Evolutionary conservation across 2,329 filamentous ascomycete species (phyloP), one percentile per base, ranked within the genome.

Genomic region (Cladophialophora carrionii): DNA sequence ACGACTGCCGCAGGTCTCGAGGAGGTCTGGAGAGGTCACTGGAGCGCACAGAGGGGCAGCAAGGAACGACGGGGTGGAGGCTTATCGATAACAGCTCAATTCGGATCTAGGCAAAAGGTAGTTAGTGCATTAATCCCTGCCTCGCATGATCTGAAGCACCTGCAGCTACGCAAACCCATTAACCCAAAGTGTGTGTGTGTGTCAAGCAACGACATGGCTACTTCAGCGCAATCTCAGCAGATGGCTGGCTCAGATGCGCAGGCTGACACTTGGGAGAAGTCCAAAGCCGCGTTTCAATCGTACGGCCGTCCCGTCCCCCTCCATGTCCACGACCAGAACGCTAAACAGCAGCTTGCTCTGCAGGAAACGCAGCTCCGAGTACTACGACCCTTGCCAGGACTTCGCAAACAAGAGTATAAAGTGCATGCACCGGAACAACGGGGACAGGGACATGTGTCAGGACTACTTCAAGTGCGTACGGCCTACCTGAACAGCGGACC

Each of bases 321-420:
- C 14, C 37, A n/a, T n/a, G 31, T 17, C 54, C 46, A 29, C 48
- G 61, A 17, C 37, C 43, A 49, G 26, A 10, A 52, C 22, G 20
- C 37, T 53, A 49, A 53, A 32, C 17, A 4, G 66, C n/a, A 6
- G 9, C 14, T 29, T 43, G 20, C 26, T n/a, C 34, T 43, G 12
- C 73, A 96, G 94, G 71, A 98, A 98, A 83, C 85, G 84, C 62
- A 87, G 89, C 74, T 96, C 92, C 82, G 88, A 97, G 76, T 98
- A 90, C 80, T 92, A 91, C 76, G 95, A 99, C 73, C 95, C 95
- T 1, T 99, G 95, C 78, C 94, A 98, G 77, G 94, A 96, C 73
- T 92, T 92, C 4, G 94, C 95, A 7, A 83, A 89, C 71, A 85
- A 86, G 74, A 97, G 93, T 78, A 88, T 97, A 71, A 88, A 87